These are phyloP conservation scores for Puccinellia tenuiflora DNA, from an alignment of 176 grass and related monocot genomes.

Conservation along the genomic window DNA sequence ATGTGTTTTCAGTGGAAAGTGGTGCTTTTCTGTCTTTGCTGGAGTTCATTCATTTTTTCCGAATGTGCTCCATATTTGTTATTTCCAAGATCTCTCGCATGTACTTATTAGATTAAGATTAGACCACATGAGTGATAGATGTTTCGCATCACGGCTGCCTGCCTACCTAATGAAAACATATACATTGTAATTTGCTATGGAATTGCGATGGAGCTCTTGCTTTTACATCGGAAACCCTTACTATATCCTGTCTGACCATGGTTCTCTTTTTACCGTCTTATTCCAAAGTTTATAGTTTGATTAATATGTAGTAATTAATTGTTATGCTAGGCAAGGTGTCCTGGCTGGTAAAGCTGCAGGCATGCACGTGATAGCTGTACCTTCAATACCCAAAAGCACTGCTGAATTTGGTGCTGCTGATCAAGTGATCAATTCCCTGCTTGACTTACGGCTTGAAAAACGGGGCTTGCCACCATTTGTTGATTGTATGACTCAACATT, in stretches of 20 bases:
- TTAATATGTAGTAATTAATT: conserved; percentile 19
- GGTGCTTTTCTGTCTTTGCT: neutral
- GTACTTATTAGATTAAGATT: neutral
- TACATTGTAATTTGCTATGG: neutral
- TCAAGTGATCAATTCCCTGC: conserved; percentile 84
- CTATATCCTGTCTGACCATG: neutral
- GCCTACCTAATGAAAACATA: neutral
- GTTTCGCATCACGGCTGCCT: neutral
- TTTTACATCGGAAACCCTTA: neutral
- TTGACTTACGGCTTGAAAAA: conserved; percentile 81
- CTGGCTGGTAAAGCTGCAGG: conserved; percentile 78
- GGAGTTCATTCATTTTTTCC: neutral
- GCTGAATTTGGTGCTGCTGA: conserved; percentile 65
- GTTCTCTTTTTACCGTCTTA: neutral
- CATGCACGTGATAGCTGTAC: conserved; percentile 86
- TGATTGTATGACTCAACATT: conserved; percentile 53
- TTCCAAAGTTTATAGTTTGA: neutral
- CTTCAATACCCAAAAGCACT: conserved; percentile 78
- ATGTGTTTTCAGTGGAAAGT: neutral
- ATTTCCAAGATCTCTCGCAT: neutral
- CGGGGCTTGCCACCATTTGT: conserved; percentile 77
- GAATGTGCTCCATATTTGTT: neutral
- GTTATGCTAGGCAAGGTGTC: conserved; percentile 56
- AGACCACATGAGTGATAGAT: neutral
- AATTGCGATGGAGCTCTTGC: neutral